Evolutionary conservation across 164 flowering plant species (phyloP), one percentile per base, ranked within the genome.

Genomic region (Pachysandra terminalis): DNA sequence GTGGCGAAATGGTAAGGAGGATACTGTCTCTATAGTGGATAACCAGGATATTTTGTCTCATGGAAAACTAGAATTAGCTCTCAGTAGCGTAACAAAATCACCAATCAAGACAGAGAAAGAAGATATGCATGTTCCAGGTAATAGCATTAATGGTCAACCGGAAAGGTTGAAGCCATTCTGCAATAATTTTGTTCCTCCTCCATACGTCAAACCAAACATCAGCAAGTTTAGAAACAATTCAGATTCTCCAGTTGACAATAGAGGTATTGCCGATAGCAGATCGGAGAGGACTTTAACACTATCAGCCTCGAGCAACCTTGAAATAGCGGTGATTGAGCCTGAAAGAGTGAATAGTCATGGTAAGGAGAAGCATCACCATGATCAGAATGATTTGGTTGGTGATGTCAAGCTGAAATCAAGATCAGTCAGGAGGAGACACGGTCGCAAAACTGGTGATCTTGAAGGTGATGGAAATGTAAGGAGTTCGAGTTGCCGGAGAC

Each of bases 341-440:
- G 71, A 59, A 48, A 77, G 68, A 58, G 68, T n/a, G 26, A 71
- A 71, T 59, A 66, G 64, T 54, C 68, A 71, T 49, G 72, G 37
- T 22, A 60, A 56, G 56, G 79, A 71, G 49, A 73, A 81, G 16
- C 67, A 63, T 54, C 61, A 56, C 0, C 24, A 59, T 62, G 40
- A 74, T 72, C 70, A 76, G 59, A 75, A 76, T 68, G 81, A 74
- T 59, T 68, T 61, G 35, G 61, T 66, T 35, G n/a, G n/a, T n/a
- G 69, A 76, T 41, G 58, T 71, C 28, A 64, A 78, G 21, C 84
- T 82, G 40, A 90, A 74, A 72, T 80, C 89, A 58, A 82, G 81
- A 78, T 87, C 91, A 41, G 54, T 52, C 7, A 75, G 94, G 71
- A 82, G 86, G 75, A 81, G 80, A 65, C 90, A 77, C 54, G 71